Conservation (phyloP, 2,329 filamentous ascomycete species). For the Neopestalotiopsis clavispora region DNA sequence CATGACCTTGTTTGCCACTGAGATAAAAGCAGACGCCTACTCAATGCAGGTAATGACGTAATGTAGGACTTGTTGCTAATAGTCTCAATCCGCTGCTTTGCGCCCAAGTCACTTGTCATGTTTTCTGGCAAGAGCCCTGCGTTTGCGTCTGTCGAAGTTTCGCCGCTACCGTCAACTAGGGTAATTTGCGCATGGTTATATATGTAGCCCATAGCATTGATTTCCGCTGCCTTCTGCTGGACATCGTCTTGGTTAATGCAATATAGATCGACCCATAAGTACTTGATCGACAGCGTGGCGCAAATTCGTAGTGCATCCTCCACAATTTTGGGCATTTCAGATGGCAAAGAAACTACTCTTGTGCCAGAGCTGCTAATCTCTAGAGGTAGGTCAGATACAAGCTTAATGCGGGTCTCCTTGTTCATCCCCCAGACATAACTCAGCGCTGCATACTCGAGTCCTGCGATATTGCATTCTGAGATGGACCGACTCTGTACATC, state of each 20-base stretch:
- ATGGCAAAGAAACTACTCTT: not conserved
- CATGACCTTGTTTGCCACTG: not conserved
- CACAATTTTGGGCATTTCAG: not conserved
- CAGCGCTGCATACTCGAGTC: constrained; percentile 4
- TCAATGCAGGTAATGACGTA: not conserved
- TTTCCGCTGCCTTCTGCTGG: not conserved
- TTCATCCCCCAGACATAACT: constrained; percentile 3
- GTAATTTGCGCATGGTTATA: constrained; percentile 4
- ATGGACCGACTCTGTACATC: not conserved
- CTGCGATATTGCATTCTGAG: not conserved
- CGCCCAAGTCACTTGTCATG: not conserved
- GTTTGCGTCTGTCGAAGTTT: not conserved
- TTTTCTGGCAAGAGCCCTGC: not conserved
- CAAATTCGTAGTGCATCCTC: constrained; percentile 6
- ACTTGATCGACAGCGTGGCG: not conserved
- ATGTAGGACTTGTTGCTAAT: not conserved
- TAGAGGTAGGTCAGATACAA: not conserved
- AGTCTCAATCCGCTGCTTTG: not conserved
- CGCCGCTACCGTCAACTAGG: not conserved
- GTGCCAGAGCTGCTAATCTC: not conserved
- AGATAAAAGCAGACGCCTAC: too few species aligned
- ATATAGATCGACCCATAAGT: constrained; percentile 7
- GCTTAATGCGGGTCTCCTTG: not conserved
- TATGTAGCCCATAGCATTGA: constrained; percentile 10
- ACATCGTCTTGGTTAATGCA: constrained; percentile 4